phyloP scores from a whole-genome alignment of 2,329 filamentous ascomycete genomes.

The Penicillium hesseltinei region DNA sequence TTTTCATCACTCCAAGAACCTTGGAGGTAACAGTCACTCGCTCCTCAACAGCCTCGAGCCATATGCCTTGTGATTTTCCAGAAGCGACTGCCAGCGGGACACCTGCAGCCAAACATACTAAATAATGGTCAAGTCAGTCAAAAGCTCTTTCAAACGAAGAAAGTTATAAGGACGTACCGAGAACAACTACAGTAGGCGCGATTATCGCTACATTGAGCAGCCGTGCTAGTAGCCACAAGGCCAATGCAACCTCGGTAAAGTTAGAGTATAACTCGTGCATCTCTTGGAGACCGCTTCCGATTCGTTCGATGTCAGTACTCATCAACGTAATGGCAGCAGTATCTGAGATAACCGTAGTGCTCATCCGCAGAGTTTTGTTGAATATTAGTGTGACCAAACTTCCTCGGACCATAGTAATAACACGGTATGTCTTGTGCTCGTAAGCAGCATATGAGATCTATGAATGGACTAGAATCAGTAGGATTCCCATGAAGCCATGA shows the following conservation, averaged over 20 bases:
- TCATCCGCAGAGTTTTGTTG: constrained; percentile 43
- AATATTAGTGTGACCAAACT: constrained; percentile 48
- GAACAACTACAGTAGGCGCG: constrained; percentile 10
- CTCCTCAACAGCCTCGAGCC: constrained; percentile 21
- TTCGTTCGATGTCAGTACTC: constrained; percentile 47
- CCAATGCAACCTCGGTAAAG: constrained; percentile 12
- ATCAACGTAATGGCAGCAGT: constrained; percentile 47
- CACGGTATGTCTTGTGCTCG: constrained; percentile 36
- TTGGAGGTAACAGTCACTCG: constrained; percentile 21
- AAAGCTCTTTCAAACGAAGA: neutral
- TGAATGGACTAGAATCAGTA: neutral
- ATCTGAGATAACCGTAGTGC: constrained; percentile 33
- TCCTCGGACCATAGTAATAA: constrained; percentile 40
- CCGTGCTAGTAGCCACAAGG: constrained; percentile 15
- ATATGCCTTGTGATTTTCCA: constrained; percentile 17
- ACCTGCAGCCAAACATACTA: constrained; percentile 18
- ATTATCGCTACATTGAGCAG: constrained; percentile 16
- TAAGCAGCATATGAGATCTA: constrained; percentile 33
- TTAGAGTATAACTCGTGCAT: constrained; percentile 21
- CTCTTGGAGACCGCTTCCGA: constrained; percentile 13
- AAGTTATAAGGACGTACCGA: constrained; percentile 3
- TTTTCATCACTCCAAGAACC: constrained; percentile 23
- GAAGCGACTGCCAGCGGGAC: constrained; percentile 16
- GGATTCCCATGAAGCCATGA: neutral
- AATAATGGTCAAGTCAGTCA: neutral